Evolutionary conservation across 1,139 yeast species (phyloP), one percentile per base, ranked within the genome.

Genomic region (Insectozyma bohioensis): DNA sequence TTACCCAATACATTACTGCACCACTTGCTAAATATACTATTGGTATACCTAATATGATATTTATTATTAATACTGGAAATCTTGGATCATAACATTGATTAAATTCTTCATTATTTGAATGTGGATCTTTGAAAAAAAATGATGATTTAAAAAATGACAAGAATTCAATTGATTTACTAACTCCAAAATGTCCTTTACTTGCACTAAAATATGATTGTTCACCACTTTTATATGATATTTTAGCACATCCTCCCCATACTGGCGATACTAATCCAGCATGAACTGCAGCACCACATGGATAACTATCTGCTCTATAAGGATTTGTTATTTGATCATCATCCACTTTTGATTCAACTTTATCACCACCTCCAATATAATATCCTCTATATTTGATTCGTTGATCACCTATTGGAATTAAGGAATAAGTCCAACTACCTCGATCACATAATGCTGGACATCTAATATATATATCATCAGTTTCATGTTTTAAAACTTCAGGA

Each of bases 371-470:
- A 25, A 90, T 73, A 23, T 80, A 77, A 49, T 69, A 85, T 2
- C 87, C 85, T 34, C 80, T 58, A 49, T 90, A 85, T 47, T 85
- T 84, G 22, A 85, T 65, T 42, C 76, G 59, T 35, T 76, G 66
- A 37, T 69, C 72, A 0, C 96, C 97, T 0, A 87, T 85, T 0
- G 92, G 80, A 6, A 80, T 64, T n/a, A 81, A 75, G 1, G 92
- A 78, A 54, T 80, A 88, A 0, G 87, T 75, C 80, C 85, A 78
- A 26, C 90, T 80, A 20, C 78, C 85, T 28, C 84, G 63, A 44
- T 80, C 86, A 58, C 97, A 90, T 24, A 88, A 65, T 0, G 97
- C 95, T 0, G 97, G 96, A 56, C 97, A 90, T 45, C 88, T 67
- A 48, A 90, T 72, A 8, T 73, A 56, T 13, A 82, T 66, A 26